Base-by-base conservation (phyloP, 352 stramenopile genomes). In the Globisporangium cederbergense region DNA sequence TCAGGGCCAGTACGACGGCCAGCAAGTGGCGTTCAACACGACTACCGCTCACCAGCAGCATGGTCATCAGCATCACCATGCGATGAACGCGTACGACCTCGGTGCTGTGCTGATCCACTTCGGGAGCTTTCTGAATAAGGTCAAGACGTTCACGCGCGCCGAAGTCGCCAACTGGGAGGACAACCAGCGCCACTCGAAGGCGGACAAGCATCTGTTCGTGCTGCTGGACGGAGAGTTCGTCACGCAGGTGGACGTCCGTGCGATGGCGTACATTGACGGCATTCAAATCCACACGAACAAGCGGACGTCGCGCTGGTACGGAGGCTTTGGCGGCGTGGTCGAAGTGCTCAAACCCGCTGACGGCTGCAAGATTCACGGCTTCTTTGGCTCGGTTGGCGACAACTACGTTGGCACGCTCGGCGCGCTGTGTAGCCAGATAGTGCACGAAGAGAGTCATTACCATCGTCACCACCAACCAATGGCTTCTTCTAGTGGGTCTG, bases 231-330 rank as follows among this genome's bases (percentile, higher is more conserved):
- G 62, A 47, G 82, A 91, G 65, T 85, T 73, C 54, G 67, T 91
- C 40, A 78, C 70, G 30, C 71, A 67, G 14, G 73, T 91, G 4
- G 78, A 89, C 46, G 65, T 89, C 1, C 71, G 78, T 2, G 75
- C 80, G 0, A 79, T 79, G 71, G 78, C 77, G 11, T 91, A 77
- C 77, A 78, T 91, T 38, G 80, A 91, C 58, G 82, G 80, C 7
- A 60, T 91, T 14, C 77, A 86, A 51, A 68, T 91, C 13, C 74
- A 88, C 66, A 91, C 82, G 3, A 91, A 89, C 51, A 18, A 75
- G 34, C 75, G 77, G 2, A 77, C 71, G 1, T 80, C 82, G 36
- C 75, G 73, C n/a, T 89, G 82, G 82, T 88, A 73, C 46, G 82
- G 82, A 16, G 80, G 82, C 3, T 81, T 75, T 51, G 82, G 82